Evolutionary conservation across 1,284 basidiomycete genomes (phyloP).

Genomic region (Trichosporon inkin): DNA sequence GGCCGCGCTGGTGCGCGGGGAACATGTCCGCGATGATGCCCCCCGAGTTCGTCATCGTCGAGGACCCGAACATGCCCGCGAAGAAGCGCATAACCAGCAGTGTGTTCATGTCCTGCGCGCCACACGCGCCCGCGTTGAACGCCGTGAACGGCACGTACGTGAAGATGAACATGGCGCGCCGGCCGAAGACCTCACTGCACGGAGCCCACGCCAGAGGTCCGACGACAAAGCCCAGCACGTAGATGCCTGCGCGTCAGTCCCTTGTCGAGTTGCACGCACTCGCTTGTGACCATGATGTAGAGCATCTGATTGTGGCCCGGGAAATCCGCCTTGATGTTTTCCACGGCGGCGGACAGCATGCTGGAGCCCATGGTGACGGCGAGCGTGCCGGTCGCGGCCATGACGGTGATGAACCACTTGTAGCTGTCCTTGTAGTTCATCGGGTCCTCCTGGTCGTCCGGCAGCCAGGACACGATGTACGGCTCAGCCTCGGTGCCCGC

Average conservation of each 20-base stretch:
- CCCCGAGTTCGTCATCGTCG: slow-evolving; percentile 52
- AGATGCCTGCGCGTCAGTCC: slow-evolving; percentile 12
- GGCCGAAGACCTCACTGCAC: slow-evolving; percentile 37
- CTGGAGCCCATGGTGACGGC: slow-evolving; percentile 28
- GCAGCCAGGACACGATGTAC: slow-evolving; percentile 43
- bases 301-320: slow-evolving; percentile 24
- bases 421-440: slow-evolving; percentile 25
- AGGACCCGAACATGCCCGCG: slow-evolving; percentile 49
- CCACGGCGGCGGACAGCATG: slow-evolving; percentile 29
- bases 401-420: slow-evolving; percentile 35
- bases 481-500: slow-evolving; percentile 47
- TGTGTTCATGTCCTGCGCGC: slow-evolving; percentile 47
- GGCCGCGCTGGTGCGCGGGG: slow-evolving; percentile 45
- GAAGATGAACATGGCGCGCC: slow-evolving; percentile 47
- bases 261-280: not conserved
- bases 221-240: slow-evolving; percentile 23
- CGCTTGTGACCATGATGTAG: slow-evolving; percentile 24
- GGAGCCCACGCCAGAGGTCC: slow-evolving; percentile 36
- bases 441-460: slow-evolving; percentile 35
- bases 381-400: slow-evolving; percentile 24
- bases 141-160: slow-evolving; percentile 49
- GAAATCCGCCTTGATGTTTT: slow-evolving; percentile 23
- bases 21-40: slow-evolving; percentile 52
- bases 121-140: slow-evolving; percentile 51
- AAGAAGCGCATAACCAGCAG: slow-evolving; percentile 53